phyloP scores from a whole-genome alignment of 1,284 basidiomycete species.

The Flammula alnicola region DNA sequence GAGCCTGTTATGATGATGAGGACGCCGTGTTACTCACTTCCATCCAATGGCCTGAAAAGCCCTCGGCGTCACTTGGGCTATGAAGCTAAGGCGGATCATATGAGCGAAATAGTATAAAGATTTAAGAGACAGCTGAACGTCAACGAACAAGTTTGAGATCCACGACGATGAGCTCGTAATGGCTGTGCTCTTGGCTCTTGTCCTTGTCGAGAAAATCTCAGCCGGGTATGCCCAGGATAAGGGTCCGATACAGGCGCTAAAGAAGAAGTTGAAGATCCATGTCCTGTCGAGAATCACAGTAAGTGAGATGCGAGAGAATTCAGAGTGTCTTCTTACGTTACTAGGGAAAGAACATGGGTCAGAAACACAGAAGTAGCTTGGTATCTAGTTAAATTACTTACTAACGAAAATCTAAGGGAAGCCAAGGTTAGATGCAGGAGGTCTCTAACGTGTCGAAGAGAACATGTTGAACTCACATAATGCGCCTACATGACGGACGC shows the following conservation, averaged over 20 bases:
- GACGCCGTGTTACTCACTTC: slow-evolving; percentile 34
- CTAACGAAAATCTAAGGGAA: slow-evolving; percentile 42
- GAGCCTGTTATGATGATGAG: no score
- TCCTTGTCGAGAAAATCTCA: slow-evolving; percentile 57
- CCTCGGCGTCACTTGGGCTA: slow-evolving; percentile 53
- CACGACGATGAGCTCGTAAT: slow-evolving; percentile 58
- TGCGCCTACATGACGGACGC: no score
- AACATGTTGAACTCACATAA: slow-evolving; percentile 17
- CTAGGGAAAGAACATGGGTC: slow-evolving; percentile 20
- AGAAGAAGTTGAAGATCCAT: slow-evolving; percentile 60
- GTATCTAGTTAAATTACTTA: slow-evolving; percentile 11
- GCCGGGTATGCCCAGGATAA: slow-evolving; percentile 53
- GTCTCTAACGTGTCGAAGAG: not conserved
- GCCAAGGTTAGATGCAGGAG: no score
- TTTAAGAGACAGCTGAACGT: not conserved
- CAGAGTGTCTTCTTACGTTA: slow-evolving; percentile 30
- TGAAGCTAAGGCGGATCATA: slow-evolving; percentile 39
- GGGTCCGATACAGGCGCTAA: slow-evolving; percentile 57
- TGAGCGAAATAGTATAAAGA: not conserved
- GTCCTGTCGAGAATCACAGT: slow-evolving; percentile 33
- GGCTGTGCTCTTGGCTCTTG: slow-evolving; percentile 63
- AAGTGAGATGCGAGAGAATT: not conserved
- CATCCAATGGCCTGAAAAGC: slow-evolving; percentile 55
- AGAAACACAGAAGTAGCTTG: not conserved
- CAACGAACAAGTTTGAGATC: slow-evolving; percentile 52